Conservation (phyloP, 257 asterid species). For the Lantana camara region DNA sequence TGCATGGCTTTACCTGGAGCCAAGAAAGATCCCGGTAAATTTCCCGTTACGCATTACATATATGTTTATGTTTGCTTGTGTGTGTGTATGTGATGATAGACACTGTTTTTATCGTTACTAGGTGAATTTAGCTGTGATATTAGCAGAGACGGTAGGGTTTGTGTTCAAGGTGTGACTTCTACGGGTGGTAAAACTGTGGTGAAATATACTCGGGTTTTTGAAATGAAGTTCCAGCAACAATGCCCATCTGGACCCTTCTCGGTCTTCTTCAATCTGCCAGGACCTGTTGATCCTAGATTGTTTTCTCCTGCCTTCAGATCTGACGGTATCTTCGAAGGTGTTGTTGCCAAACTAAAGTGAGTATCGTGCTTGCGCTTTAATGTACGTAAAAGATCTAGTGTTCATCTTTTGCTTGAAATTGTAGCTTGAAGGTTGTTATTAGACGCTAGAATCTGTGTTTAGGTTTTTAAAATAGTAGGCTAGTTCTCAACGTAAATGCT, state of each 20-base stretch:
- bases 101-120: slow-evolving; percentile 27
- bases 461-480: not conserved
- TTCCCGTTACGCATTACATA: not conserved
- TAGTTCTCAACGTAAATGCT: too few relatives aligned
- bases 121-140: slow-evolving; percentile 76
- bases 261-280: slow-evolving; percentile 73
- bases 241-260: slow-evolving; percentile 84
- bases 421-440: slow-evolving; percentile 3
- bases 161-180: slow-evolving; percentile 63
- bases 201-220: slow-evolving; percentile 59
- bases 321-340: slow-evolving; percentile 84
- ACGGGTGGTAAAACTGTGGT: slow-evolving; percentile 59
- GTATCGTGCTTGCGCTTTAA: slow-evolving; percentile 15
- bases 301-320: slow-evolving; percentile 61
- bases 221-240: slow-evolving; percentile 75
- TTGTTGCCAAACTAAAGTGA: slow-evolving; percentile 49
- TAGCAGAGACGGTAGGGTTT: slow-evolving; percentile 60
- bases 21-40: slow-evolving; percentile 78
- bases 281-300: slow-evolving; percentile 82
- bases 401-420: slow-evolving; percentile 20
- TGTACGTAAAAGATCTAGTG: slow-evolving; percentile 4
- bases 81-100: too few relatives aligned
- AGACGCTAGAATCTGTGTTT: slow-evolving; percentile 5
- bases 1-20: slow-evolving; percentile 92
- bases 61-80: not conserved